Evolutionary conservation across 768 basidiomycete species (phyloP).

Genomic region (Amanita rimosa): DNA sequence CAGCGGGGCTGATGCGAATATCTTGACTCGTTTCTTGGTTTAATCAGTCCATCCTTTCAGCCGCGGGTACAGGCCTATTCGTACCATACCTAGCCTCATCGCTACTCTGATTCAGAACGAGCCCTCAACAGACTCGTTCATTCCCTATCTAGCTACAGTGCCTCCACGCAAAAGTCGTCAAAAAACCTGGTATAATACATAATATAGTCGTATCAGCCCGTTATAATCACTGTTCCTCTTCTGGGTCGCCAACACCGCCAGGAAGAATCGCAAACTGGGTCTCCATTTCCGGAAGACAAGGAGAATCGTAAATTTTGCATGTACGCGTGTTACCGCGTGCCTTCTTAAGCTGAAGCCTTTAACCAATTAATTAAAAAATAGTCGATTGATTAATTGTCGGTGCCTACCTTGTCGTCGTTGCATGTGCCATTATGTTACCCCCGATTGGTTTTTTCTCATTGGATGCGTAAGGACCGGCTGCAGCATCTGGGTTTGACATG

Average conservation of each 20-base stretch:
- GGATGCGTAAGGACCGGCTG: constrained; percentile 75
- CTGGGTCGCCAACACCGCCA: constrained; percentile 90
- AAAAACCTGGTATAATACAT: constrained; percentile 1
- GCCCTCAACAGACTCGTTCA: constrained; percentile 24
- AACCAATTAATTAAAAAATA: constrained; percentile 6
- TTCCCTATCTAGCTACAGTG: constrained; percentile 22
- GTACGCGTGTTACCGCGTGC: constrained; percentile 84
- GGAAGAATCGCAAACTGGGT: constrained; percentile 89
- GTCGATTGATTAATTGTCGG: background rate
- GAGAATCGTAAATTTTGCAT: constrained; percentile 97
- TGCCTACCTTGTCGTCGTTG: constrained; percentile 84
- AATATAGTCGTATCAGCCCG: constrained; percentile 1
- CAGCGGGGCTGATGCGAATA: constrained; percentile 71
- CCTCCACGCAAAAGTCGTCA: constrained; percentile 5
- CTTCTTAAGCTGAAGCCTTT: constrained; percentile 84
- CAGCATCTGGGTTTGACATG: constrained; percentile 96
- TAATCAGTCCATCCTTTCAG: constrained; percentile 16
- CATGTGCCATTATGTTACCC: constrained; percentile 98
- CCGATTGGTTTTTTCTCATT: constrained; percentile 99
- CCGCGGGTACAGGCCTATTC: constrained; percentile 14
- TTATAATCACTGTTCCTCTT: constrained; percentile 55
- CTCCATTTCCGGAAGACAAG: constrained; percentile 94
- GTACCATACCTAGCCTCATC: constrained; percentile 16
- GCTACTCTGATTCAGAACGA: constrained; percentile 11
- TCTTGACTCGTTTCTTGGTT: constrained; percentile 79